Base-by-base conservation (phyloP, 2,329 filamentous ascomycete species). In the Septoria petroselini region DNA sequence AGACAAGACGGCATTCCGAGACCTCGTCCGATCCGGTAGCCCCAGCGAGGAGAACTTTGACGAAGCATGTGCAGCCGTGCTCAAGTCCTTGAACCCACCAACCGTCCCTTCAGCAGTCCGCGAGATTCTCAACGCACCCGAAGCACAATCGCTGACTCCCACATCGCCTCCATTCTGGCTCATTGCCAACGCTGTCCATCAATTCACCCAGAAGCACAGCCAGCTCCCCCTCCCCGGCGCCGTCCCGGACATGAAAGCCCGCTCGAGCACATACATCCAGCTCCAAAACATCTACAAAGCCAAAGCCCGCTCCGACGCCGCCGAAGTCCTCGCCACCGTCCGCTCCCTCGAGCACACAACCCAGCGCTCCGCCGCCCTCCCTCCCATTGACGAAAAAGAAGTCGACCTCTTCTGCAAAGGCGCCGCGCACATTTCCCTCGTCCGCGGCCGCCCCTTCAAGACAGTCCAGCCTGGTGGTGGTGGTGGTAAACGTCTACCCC, bases 231-330 rank as follows among this genome's bases (percentile, higher is more conserved):
- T 98, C 0, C 85, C 91, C 0, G 94, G 93, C 9, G 83, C 85
- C 2, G 75, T 98, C 1, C 93, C 94, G 1, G 93, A 98, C 68
- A 98, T 98, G 93, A 98, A 98, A 73, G 90, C 93, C 2, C 82
- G 91, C 65, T 95, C 91, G 3, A 82, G 78, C 48, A 86, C 94
- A 55, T 98, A 98, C 72, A 85, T 98, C 58, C 78, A 84, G 62
- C 78, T 98, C 9, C 93, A 97, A 67, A 91, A 87, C 61, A 82
- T 97, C 52, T 98, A 97, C 80, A 96, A 95, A 71, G 71, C 76
- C 17, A 95, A 95, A 69, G 90, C 93, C 35, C 82, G 86, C 27
- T 74, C 80, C 62, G 93, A 98, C 63, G 74, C 84, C 11, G 79
- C 81, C 23, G 86, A 95, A 68, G 86, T 97, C 2, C 71, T 89